Evolutionary conservation across 2,329 filamentous ascomycete species (phyloP), one percentile per base, ranked within the genome.

Genomic region (Pleurostoma richardsiae): DNA sequence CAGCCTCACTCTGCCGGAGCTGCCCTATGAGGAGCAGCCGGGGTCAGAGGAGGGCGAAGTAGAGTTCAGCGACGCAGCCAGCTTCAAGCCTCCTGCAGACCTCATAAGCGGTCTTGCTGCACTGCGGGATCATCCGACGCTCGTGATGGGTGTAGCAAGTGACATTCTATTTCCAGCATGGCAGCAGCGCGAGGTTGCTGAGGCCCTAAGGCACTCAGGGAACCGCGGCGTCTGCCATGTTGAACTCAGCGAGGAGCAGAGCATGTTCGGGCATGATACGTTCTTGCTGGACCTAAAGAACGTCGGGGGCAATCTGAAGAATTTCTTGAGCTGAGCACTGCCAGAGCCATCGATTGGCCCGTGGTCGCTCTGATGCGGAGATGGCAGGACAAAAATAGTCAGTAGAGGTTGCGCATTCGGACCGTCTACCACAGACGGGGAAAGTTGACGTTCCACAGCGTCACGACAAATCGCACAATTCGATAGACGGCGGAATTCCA

Each of bases 161-260:
- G 94, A 99, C 62, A 97, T 96, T 43, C 71, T 99, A 33, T 99
- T 99, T 69, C 94, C 94, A 0, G 90, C 94, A 0, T 99, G 94
- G 92, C 94, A 99, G 71, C 94, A 99, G 71, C 82, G 88, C 45
- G 94, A 99, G 67, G 85, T 99, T 51, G 92, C 91, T 4, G 85
- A 92, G 59, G 86, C 92, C 3, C 72, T 99, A 53, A 80, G 83
- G 49, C 77, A 80, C 31, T 80, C 79, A 0, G 94, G 94, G 1
- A 97, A 96, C 60, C 76, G 80, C 51, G 82, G 79, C 30, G 91
- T 99, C 1, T 85, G 83, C 40, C 90, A 99, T 66, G 80, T 94
- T 10, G 94, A 99, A 71, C 72, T 99, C 43, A 94, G 91, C 31
- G 90, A 97, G 70, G 90, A 97, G 69, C 82, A 94, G 67, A 96